These are phyloP conservation scores for Backusella parvicylindrica DNA, from an alignment of 192 early-diverging fungal genomes.

Conservation along the genomic window DNA sequence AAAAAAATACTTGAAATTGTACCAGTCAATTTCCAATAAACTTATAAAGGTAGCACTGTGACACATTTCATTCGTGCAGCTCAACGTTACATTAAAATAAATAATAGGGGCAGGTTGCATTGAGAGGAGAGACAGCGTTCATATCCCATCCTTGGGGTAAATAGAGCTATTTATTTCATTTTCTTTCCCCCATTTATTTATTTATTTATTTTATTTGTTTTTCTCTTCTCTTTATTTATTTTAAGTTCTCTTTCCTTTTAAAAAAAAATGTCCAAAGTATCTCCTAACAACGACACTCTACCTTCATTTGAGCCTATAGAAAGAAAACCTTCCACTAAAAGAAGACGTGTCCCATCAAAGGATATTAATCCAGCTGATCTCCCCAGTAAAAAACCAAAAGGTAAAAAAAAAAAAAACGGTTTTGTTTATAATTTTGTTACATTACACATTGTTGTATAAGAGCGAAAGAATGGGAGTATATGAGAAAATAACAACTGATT, in stretches of 20 bases:
- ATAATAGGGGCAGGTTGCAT: slow-evolving; percentile 2
- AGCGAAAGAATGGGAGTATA: neutral
- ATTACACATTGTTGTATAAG: neutral
- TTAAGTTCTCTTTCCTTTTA: neutral
- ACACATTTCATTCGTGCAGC: slow-evolving; percentile 6
- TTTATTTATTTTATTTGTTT: neutral
- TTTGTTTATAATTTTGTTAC: neutral
- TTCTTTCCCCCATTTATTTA: neutral
- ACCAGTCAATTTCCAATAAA: slow-evolving; percentile 1
- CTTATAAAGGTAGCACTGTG: neutral
- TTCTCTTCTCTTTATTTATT: neutral
- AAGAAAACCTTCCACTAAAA: neutral
- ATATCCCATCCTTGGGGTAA: slow-evolving; percentile 6
- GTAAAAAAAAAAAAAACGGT: neutral
- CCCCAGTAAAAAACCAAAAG: neutral
- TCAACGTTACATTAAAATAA: slow-evolving; percentile 6
- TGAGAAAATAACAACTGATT: neutral
- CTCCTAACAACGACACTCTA: neutral
- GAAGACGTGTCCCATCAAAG: neutral
- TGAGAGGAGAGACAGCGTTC: neutral
- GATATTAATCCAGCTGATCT: neutral
- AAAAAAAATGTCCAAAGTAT: slow-evolving; percentile 1
- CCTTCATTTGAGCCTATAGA: slow-evolving; percentile 14
- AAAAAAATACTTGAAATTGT: neutral
- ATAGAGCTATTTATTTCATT: neutral